Evolutionary conservation across 2,329 filamentous ascomycete genomes (phyloP).

Genomic region (Aspergillus jensenii): DNA sequence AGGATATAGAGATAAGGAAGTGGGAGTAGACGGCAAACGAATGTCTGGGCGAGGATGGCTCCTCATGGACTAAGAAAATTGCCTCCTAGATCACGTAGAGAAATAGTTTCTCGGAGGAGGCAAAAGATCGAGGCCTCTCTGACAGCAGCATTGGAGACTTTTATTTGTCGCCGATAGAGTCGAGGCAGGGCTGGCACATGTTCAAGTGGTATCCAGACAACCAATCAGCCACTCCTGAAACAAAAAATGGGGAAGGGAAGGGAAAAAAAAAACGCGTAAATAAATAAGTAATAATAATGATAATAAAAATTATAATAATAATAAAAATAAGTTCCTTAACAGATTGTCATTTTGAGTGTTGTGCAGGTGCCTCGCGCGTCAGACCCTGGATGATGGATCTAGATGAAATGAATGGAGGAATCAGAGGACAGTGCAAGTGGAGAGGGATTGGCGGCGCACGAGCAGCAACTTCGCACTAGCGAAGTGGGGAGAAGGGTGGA

Average conservation of each 20-base stretch:
- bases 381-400: constrained; percentile 38
- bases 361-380: constrained; percentile 44
- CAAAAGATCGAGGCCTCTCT: constrained; percentile 12
- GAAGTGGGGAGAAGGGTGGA: constrained; percentile 18
- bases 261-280: background rate
- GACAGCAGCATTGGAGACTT: constrained; percentile 22
- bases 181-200: constrained; percentile 24
- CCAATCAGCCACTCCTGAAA: constrained; percentile 22
- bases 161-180: constrained; percentile 21
- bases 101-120: constrained; percentile 15
- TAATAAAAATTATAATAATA: background rate
- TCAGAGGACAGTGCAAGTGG: constrained; percentile 20
- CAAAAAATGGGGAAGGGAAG: constrained; percentile 18
- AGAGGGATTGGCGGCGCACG: constrained; percentile 37
- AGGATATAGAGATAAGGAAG: constrained; percentile 17
- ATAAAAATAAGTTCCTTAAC: background rate
- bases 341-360: constrained; percentile 40
- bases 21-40: constrained; percentile 23
- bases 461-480: constrained; percentile 28
- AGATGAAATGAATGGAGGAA: constrained; percentile 33
- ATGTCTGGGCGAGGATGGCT: constrained; percentile 21
- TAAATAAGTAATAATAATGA: too few species aligned
- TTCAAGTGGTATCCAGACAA: constrained; percentile 22
- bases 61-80: constrained; percentile 12
- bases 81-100: background rate